Evolutionary conservation across 139 green algal genomes (phyloP).

Genomic region (Chlorella sorokiniana): DNA sequence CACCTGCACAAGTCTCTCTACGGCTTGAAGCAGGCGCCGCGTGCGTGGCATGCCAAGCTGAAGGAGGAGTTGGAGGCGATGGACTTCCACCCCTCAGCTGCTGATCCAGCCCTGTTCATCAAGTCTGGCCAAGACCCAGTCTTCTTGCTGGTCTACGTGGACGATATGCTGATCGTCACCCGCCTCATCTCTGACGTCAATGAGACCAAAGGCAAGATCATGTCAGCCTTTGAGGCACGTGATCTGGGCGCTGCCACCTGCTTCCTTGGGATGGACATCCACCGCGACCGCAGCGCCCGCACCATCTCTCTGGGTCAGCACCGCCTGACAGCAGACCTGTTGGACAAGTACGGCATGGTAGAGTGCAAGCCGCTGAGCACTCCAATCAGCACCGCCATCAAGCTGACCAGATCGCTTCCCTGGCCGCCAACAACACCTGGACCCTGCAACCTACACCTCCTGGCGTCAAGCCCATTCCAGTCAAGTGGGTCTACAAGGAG

Average conservation of each 20-base stretch:
- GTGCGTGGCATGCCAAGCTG: slow-evolving; percentile 50
- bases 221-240: neutral
- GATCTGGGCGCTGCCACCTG: slow-evolving; percentile 23
- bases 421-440: no score
- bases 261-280: slow-evolving; percentile 38
- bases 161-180: slow-evolving; percentile 22
- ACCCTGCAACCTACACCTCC: no score
- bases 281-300: slow-evolving; percentile 15
- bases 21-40: slow-evolving; percentile 54
- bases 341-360: no score
- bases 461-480: no score
- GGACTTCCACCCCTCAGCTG: slow-evolving; percentile 31
- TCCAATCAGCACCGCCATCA: no score
- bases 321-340: neutral
- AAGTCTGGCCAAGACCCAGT: neutral
- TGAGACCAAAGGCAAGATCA: neutral
- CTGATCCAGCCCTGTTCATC: slow-evolving; percentile 52
- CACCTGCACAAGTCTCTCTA: slow-evolving; percentile 51
- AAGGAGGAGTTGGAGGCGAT: slow-evolving; percentile 28
- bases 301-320: slow-evolving; percentile 38
- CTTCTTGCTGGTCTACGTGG: no score
- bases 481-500: no score
- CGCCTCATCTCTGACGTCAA: neutral
- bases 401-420: no score
- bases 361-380: no score